phyloP scores from a whole-genome alignment of 78 protist species.

The Mantamonas sphyraenae region DNA sequence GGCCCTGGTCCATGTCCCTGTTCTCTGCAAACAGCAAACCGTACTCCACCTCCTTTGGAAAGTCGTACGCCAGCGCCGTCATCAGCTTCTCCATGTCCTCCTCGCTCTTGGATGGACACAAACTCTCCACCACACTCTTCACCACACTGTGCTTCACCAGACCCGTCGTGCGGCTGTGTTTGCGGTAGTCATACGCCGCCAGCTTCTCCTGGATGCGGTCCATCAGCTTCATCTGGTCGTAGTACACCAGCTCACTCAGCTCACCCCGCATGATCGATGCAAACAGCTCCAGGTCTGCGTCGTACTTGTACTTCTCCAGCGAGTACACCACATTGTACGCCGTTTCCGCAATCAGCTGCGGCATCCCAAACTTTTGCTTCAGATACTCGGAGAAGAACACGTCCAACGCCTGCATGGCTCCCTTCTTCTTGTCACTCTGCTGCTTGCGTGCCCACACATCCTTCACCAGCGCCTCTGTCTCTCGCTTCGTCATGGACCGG shows the following conservation, averaged over 20 bases:
- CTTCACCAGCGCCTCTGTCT: neutral
- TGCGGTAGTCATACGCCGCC: neutral
- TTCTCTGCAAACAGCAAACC: neutral
- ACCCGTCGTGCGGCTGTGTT: neutral
- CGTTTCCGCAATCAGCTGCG: conserved; percentile 16
- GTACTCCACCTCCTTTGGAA: too few relatives aligned
- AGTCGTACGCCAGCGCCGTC: neutral
- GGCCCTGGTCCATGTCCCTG: conserved; percentile 3
- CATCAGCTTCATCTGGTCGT: neutral
- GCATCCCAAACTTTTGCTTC: neutral
- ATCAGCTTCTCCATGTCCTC: neutral
- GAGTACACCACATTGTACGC: conserved; percentile 5
- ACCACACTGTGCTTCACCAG: neutral
- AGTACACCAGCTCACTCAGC: neutral
- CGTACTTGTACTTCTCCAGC: conserved; percentile 12
- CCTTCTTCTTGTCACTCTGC: neutral
- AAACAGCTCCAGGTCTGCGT: conserved; percentile 16
- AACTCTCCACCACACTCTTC: neutral
- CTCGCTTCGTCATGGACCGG: neutral
- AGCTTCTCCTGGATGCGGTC: neutral
- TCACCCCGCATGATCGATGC: neutral
- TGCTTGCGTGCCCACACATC: conserved; percentile 1
- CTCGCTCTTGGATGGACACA: neutral
- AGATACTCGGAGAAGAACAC: neutral
- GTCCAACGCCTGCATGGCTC: neutral